phyloP scores from a whole-genome alignment of 345 rosid genomes.

The Luvunga scandens region DNA sequence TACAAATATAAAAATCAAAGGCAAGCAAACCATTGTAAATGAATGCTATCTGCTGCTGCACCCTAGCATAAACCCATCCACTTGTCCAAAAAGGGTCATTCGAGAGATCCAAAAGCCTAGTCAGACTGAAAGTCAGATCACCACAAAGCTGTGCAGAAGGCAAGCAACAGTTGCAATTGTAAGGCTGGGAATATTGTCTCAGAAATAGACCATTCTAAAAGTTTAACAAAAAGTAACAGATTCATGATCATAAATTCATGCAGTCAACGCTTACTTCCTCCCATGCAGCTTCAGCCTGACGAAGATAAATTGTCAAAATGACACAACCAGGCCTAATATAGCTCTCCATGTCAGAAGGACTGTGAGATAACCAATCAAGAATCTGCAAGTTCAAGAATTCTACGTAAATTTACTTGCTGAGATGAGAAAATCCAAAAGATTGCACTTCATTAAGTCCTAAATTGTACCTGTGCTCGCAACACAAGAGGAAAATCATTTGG shows the following conservation, averaged over 20 bases:
- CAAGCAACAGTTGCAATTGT: slow-evolving; percentile 17
- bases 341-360: slow-evolving; percentile 99
- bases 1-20: slow-evolving; percentile 7
- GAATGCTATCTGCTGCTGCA: slow-evolving; percentile 84
- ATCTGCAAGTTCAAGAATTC: slow-evolving; percentile 55
- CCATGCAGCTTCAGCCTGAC: slow-evolving; percentile 85
- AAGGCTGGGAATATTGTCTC: slow-evolving; percentile 10
- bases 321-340: slow-evolving; percentile 98
- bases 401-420: slow-evolving; percentile 17
- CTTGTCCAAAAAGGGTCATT: slow-evolving; percentile 78
- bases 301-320: slow-evolving; percentile 79
- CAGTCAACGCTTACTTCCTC: slow-evolving; percentile 64
- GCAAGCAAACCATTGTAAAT: slow-evolving; percentile 60
- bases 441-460: slow-evolving; percentile 8
- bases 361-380: slow-evolving; percentile 89
- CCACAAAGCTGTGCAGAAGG: slow-evolving; percentile 56
- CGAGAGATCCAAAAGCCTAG: slow-evolving; percentile 72
- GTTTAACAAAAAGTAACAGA: slow-evolving; percentile 1
- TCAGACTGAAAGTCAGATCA: slow-evolving; percentile 72
- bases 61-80: slow-evolving; percentile 82
- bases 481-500: slow-evolving; percentile 89
- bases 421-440: slow-evolving; percentile 8
- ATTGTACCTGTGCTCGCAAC: slow-evolving; percentile 78
- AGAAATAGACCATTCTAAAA: slow-evolving; percentile 4
- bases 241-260: slow-evolving; percentile 5